Evolutionary conservation across 768 basidiomycete species (phyloP), one percentile per base, ranked within the genome.

Genomic region (Sporobolomyces roseus): DNA sequence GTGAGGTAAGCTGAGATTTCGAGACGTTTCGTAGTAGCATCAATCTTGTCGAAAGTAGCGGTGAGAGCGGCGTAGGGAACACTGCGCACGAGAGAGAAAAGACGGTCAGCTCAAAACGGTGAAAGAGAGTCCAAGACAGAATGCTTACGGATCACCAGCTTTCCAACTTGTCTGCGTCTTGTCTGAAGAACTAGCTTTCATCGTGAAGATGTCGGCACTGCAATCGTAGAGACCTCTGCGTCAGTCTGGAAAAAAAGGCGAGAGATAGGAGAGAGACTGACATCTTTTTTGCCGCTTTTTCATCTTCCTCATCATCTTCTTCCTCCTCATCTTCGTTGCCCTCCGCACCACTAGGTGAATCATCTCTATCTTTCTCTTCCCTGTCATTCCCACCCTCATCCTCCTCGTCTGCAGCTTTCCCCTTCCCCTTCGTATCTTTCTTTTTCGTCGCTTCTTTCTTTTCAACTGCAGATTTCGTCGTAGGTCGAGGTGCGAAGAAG

Each of bases 11-110:
- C 84, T 4, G 85, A 90, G 78, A 98, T 99, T 78, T 96, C 93
- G 52, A 96, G 80, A 25, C 96, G 88, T 76, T 97, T 98, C 2
- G 93, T 97, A 13, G 96, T 99, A 7, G 86, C 85, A 78, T 96
- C 93, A 69, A 99, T 98, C 35, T 89, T 80, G 23, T 86, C 83
- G 77, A 98, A 98, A 0, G 88, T 85, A 72, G 91, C 88, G 13
- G 92, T 86, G 41, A 99, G 83, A 9, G 96, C 91, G 23, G 91
- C 88, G 77, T 99, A 99, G 0, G 96, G 96, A 16, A 97, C 88
- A 5, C 93, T 97, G 38, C 32, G 23, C 35, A 45, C 35, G 4
- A 7, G 25, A 27, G 41, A 48, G 19, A 12, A 35, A 29, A 33
- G 36, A n/a, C 38, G 38, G 17, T 27, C 14, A 45, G 56, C 2